Percentiles rank a stretch among this genome's conserved stretches.
These are phyloP conservation scores for Sequoia sempervirens DNA, from an alignment of 75 land plant genomes.

Conservation along the genomic window DNA sequence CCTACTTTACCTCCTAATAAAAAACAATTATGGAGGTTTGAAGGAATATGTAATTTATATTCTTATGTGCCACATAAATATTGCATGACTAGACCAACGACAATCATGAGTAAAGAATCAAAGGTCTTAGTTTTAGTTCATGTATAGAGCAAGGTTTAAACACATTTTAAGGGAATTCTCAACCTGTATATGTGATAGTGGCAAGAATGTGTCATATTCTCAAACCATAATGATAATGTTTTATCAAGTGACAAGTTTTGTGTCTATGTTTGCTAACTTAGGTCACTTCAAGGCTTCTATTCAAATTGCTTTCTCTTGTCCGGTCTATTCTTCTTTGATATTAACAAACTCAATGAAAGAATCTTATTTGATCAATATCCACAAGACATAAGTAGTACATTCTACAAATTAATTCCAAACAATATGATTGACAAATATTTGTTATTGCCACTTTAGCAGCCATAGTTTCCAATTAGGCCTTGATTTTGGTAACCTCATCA, in stretches of 20 bases:
- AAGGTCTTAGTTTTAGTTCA: too few species aligned
- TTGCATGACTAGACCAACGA: too few species aligned
- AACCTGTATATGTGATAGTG: too few species aligned
- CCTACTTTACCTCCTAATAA: too few species aligned
- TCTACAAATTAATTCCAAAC: constrained; percentile 46
- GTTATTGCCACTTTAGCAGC: constrained; percentile 46
- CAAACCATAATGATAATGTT: too few species aligned
- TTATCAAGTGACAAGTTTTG: constrained; percentile 31
- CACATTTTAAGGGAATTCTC: too few species aligned
- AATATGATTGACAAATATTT: constrained; percentile 55
- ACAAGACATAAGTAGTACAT: constrained; percentile 15
- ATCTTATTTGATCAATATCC: constrained; percentile 42
- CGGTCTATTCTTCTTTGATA: constrained; percentile 35
- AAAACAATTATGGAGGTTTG: too few species aligned
- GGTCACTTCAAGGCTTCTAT: constrained; percentile 59
- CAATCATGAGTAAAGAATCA: too few species aligned
- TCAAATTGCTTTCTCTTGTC: constrained; percentile 39
- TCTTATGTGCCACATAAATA: too few species aligned
- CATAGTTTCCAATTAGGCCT: constrained; percentile 50
- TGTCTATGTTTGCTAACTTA: constrained; percentile 68
- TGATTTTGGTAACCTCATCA: constrained; percentile 61
- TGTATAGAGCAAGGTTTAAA: too few species aligned
- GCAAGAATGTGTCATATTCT: too few species aligned
- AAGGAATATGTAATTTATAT: too few species aligned
- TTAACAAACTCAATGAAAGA: constrained; percentile 42